A percentile compares a stretch with the other conserved stretches of the same genome.
These are phyloP conservation scores for Citrullus colocynthis DNA, from an alignment of 306 rosid genomes.

Conservation along the genomic window DNA sequence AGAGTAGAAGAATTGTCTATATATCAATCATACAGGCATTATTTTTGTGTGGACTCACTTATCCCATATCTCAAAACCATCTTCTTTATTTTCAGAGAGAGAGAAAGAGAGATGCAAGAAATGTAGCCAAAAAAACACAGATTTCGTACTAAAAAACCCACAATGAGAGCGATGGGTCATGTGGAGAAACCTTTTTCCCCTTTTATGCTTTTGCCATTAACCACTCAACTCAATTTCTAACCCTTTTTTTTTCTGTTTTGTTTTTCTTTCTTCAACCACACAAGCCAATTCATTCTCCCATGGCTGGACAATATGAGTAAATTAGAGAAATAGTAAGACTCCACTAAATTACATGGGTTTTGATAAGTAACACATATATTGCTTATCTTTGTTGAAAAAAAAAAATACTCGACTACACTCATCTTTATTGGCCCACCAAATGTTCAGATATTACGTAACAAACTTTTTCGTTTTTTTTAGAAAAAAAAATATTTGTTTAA, in stretches of 20 bases:
- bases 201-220: not conserved
- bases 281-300: not conserved
- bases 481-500: too few relatives aligned
- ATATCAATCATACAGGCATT: conserved; percentile 70
- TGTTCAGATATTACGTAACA: too few relatives aligned
- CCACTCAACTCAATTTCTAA: not conserved
- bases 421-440: too few relatives aligned
- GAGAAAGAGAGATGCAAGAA: not conserved
- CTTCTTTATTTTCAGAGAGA: not conserved
- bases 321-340: too few relatives aligned
- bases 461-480: too few relatives aligned
- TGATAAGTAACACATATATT: too few relatives aligned
- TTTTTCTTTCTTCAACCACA: not conserved
- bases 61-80: not conserved
- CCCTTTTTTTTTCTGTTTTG: not conserved
- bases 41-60: conserved; percentile 38
- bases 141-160: conserved; percentile 9
- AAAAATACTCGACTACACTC: too few relatives aligned
- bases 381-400: too few relatives aligned
- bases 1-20: conserved; percentile 48
- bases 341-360: too few relatives aligned
- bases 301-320: too few relatives aligned
- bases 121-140: conserved; percentile 3
- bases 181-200: not conserved
- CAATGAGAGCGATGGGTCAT: not conserved